phyloP scores from a whole-genome alignment of 2,329 filamentous ascomycete species.

The Calonectria crousiana region DNA sequence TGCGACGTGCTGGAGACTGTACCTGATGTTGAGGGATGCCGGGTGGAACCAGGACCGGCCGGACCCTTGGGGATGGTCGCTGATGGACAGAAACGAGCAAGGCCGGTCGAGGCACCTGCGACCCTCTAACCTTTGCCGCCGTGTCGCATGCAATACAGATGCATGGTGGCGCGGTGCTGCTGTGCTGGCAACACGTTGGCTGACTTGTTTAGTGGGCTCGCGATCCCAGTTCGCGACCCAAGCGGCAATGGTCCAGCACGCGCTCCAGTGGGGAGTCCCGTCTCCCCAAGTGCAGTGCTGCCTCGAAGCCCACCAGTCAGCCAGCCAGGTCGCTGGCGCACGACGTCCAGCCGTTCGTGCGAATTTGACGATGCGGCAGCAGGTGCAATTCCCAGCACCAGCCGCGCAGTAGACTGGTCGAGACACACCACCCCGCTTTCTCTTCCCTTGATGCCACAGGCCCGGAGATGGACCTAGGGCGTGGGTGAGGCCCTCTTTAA shows the following conservation, averaged over 20 bases:
- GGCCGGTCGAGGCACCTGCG: constrained; percentile 9
- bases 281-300: constrained; percentile 13
- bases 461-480: not conserved
- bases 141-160: constrained; percentile 25
- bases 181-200: constrained; percentile 36
- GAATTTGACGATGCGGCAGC: constrained; percentile 28
- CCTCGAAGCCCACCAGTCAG: constrained; percentile 10
- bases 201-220: constrained; percentile 32
- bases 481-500: constrained; percentile 11
- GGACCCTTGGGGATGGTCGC: constrained; percentile 3
- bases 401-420: constrained; percentile 4
- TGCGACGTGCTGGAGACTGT: constrained; percentile 9
- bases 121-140: constrained; percentile 34
- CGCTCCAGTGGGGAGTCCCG: constrained; percentile 28
- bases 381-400: constrained; percentile 14
- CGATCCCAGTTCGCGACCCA: constrained; percentile 27
- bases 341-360: constrained; percentile 29
- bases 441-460: constrained; percentile 11
- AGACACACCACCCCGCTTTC: constrained; percentile 23
- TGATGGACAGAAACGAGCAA: constrained; percentile 5
- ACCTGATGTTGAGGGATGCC: constrained; percentile 16
- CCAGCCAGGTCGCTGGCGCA: constrained; percentile 6
- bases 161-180: constrained; percentile 27
- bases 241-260: constrained; percentile 18
- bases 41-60: constrained; percentile 22